Evolutionary conservation across 1,284 basidiomycete genomes (phyloP).

Genomic region (Hymenochaete sp.): DNA sequence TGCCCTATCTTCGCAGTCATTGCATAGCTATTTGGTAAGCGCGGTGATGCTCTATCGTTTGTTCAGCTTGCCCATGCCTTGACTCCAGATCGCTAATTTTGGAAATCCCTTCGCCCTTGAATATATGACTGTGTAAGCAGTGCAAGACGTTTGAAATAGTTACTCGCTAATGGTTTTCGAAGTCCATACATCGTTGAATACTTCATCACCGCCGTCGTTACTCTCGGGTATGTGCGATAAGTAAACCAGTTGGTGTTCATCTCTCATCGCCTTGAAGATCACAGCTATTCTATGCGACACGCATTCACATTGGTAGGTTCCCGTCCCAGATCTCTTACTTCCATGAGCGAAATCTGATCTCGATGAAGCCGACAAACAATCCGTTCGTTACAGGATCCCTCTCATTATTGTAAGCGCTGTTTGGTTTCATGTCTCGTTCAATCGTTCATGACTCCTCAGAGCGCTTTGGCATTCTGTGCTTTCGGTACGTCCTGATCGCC

Average conservation of each 20-base stretch:
- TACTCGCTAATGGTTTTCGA: not conserved
- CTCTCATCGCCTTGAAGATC: conserved; percentile 4
- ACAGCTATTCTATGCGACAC: conserved; percentile 15
- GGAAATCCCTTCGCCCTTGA: conserved; percentile 14
- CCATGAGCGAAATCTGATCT: not conserved
- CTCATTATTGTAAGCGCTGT: conserved; percentile 8
- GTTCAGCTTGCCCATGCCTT: not conserved
- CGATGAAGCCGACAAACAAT: conserved; percentile 3
- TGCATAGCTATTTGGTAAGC: conserved; percentile 12
- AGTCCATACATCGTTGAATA: conserved; percentile 16
- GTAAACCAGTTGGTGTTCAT: not conserved
- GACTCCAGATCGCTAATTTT: conserved; percentile 11
- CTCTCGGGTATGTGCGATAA: not conserved
- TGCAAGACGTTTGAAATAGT: not conserved
- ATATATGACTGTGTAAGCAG: conserved; percentile 13
- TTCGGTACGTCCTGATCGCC: not conserved
- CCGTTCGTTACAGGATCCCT: conserved; percentile 4
- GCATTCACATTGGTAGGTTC: conserved; percentile 11
- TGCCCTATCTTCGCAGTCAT: conserved; percentile 9
- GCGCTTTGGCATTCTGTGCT: conserved; percentile 3
- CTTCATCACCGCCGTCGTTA: conserved; percentile 5
- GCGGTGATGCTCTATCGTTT: not conserved
- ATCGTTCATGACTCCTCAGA: not conserved
- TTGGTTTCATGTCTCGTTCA: not conserved
- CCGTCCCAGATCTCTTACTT: not conserved